Evolutionary conservation across 257 asterid species (phyloP), one percentile per base, ranked within the genome.

Genomic region (Rhazya stricta): DNA sequence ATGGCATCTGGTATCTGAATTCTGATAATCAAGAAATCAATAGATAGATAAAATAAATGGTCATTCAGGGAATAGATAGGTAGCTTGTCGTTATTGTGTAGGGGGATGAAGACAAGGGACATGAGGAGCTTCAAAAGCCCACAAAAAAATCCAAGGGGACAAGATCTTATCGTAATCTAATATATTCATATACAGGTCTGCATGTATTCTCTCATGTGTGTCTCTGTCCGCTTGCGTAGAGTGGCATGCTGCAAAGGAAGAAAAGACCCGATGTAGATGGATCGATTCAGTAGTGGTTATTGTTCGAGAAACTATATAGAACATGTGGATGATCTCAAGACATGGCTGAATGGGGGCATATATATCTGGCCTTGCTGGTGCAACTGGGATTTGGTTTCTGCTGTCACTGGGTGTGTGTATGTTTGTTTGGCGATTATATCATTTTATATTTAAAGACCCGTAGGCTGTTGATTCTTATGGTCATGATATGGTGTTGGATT

Each of bases 131-230:
- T 67, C 68, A 32, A 74, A 63, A 54, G 45, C 45, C 85, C 69
- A 61, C 6, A 65, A 69, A 39, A 58, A 63, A 25, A 45, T 34
- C 39, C 45, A 39, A 75, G 78, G 82, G 74, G 84, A 85, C 89
- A 87, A 77, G 79, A 87, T 87, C 88, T 87, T 83, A 81, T 80
- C 89, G 80, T 69, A 77, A 87, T 85, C 89, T 85, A 43, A 60
- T 30, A 60, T 30, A 60, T 23, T 23, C 19, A 53, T 36, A 43
- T 21, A 75, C 41, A n/a, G n/a, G 71, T 12, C 42, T 72, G 29
- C 34, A 61, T 21, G 61, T 29, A 53, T 66, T 48, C 9, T 25
- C 18, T 7, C 37, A 29, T 29, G 66, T 3, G 37, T 1, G 18
- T 11, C 2, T 58, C 1, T 43, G 11, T 43, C 48, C 9, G 48